Percentiles rank a stretch among this genome's conserved stretches.
phyloP scores from a whole-genome alignment of 2,329 filamentous ascomycete genomes.

The Neodidymelliopsis sp. region DNA sequence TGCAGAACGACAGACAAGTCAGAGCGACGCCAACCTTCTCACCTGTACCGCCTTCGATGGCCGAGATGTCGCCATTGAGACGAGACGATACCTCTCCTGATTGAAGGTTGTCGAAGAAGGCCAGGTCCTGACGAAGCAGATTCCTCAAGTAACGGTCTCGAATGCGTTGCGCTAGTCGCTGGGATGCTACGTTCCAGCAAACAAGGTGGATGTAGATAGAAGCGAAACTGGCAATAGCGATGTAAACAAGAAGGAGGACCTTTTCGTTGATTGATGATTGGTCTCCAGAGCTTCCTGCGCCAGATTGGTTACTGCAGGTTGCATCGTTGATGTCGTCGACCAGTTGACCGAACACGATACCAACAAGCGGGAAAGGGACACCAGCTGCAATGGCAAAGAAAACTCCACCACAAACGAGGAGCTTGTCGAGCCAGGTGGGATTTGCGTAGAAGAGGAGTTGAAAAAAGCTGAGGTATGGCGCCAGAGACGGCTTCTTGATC shows the following conservation, averaged over 20 bases:
- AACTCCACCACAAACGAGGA: conserved; percentile 49
- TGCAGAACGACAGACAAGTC: conserved; percentile 68
- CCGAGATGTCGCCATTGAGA: conserved; percentile 70
- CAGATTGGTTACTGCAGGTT: conserved; percentile 55
- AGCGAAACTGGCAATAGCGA: conserved; percentile 69
- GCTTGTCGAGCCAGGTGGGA: conserved; percentile 47
- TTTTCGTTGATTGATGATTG: conserved; percentile 62
- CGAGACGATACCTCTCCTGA: conserved; percentile 70
- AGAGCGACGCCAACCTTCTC: conserved; percentile 75
- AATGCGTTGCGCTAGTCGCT: conserved; percentile 68
- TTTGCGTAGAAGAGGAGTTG: conserved; percentile 47
- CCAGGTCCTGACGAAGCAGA: conserved; percentile 67
- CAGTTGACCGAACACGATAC: conserved; percentile 69
- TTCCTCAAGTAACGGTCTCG: conserved; percentile 67
- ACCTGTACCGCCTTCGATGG: conserved; percentile 71
- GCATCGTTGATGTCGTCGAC: conserved; percentile 67
- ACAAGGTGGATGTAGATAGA: conserved; percentile 70
- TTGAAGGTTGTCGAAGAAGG: conserved; percentile 69
- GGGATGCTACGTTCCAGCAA: conserved; percentile 70
- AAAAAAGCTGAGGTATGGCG: conserved; percentile 42
- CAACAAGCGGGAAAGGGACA: conserved; percentile 69
- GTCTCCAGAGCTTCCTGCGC: conserved; percentile 25
- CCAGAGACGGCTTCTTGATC: conserved; percentile 36
- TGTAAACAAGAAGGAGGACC: conserved; percentile 67
- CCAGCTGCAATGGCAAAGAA: conserved; percentile 64